Evolutionary conservation across 441 rosid species (phyloP).

Genomic region (Hura crepitans): DNA sequence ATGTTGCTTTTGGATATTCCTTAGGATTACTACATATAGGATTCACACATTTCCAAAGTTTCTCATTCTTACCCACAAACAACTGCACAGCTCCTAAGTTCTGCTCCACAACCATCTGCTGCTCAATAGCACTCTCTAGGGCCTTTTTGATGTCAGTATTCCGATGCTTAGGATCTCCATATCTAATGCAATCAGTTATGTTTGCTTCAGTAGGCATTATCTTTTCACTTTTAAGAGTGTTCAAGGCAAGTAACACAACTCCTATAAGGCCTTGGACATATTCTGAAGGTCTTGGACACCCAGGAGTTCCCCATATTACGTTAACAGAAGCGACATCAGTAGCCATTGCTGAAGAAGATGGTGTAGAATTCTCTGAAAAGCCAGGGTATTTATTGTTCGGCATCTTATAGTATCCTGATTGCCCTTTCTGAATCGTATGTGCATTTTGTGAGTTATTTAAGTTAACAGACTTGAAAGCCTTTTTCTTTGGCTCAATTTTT

Average conservation of each 20-base stretch:
- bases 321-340: conserved; percentile 13
- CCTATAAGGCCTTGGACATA: conserved; percentile 36
- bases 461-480: conserved; percentile 18
- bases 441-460: conserved; percentile 25
- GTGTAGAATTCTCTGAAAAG: conserved; percentile 13
- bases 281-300: conserved; percentile 33
- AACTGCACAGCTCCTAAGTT: conserved; percentile 31
- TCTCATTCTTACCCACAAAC: conserved; percentile 36
- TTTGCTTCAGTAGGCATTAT: conserved; percentile 41
- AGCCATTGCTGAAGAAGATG: conserved; percentile 21
- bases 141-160: conserved; percentile 36
- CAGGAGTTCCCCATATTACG: conserved; percentile 34
- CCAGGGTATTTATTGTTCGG: conserved; percentile 11
- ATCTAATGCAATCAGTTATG: conserved; percentile 36
- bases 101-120: conserved; percentile 37
- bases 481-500: conserved; percentile 24
- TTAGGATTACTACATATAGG: conserved; percentile 30
- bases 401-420: conserved; percentile 16
- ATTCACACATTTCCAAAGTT: conserved; percentile 39
- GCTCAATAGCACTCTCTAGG: conserved; percentile 35
- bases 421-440: conserved; percentile 11
- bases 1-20: conserved; percentile 29
- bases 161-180: conserved; percentile 36
- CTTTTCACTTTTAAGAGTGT: conserved; percentile 37
- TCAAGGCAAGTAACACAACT: conserved; percentile 36